phyloP scores from a whole-genome alignment of 2,329 filamentous ascomycete genomes.

The Talaromyces sp. region DNA sequence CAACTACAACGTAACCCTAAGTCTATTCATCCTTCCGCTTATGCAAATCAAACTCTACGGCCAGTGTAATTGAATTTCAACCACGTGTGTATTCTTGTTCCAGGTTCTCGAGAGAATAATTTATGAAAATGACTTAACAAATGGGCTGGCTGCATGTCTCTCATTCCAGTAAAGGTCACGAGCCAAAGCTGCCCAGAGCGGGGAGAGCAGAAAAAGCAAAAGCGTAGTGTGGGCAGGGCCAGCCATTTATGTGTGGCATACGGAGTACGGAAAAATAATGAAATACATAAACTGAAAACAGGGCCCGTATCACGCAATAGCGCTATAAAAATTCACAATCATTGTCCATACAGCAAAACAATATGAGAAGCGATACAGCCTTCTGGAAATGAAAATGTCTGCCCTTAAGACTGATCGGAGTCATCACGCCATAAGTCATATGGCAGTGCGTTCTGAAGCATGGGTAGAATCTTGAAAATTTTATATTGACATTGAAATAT shows the following conservation, averaged over 20 bases:
- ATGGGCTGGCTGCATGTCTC: background rate
- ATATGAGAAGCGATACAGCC: background rate
- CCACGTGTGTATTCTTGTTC: background rate
- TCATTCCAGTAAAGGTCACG: background rate
- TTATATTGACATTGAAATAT: background rate
- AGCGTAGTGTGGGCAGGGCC: background rate
- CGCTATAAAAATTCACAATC: background rate
- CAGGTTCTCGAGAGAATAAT: background rate
- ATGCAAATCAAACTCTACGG: background rate
- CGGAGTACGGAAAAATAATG: background rate
- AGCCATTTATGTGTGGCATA: background rate
- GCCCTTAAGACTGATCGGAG: background rate
- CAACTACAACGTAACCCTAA: background rate
- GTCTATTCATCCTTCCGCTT: background rate
- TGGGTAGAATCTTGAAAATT: background rate
- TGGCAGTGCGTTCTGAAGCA: background rate
- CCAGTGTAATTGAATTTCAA: background rate
- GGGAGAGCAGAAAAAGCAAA: conserved; percentile 2
- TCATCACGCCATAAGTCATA: background rate
- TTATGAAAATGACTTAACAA: background rate
- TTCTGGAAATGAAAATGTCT: background rate
- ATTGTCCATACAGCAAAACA: background rate
- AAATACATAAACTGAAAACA: background rate
- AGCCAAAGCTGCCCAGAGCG: background rate
- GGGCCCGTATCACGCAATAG: background rate